Evolutionary conservation across 805 yeast species (phyloP), one percentile per base, ranked within the genome.

Genomic region (Saturnispora hagleri): DNA sequence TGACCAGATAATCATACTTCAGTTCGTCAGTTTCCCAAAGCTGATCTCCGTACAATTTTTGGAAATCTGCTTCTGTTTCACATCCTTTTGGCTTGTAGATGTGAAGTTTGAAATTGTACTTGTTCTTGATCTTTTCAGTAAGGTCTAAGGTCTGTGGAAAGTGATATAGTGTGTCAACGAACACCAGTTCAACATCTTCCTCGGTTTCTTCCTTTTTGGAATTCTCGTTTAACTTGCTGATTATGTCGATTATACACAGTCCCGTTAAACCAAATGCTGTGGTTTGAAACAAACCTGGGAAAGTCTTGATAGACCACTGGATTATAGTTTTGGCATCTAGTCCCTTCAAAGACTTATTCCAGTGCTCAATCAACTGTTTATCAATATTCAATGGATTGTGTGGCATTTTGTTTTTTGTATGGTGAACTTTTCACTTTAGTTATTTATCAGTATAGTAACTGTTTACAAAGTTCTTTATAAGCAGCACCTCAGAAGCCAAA

Each of bases 191-290:
- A 6, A 86, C 52, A 17, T 44, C 38, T n/a, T 44, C 47, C 20
- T 43, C 18, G 8, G 27, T 10, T 18, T 41, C n/a, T 12, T 18
- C 27, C 10, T 5, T 43, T 28, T 17, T 34, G 38, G 15, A 13
- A 31, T 13, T 13, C 34, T 31, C 15, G 3, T 57, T 64, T 46
- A 83, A 59, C 62, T 81, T 79, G 33, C 85, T 75, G 28, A 90
- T 67, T 77, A 90, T 86, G 65, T 90, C 97, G 43, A 87, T 73
- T 12, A 91, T 90, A 31, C 86, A 96, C 53, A 91, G 69, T 0
- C 98, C 98, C 1, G 97, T 87, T 46, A 91, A 74, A 0, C 98
- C 98, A 69, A 91, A 89, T 1, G 98, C 98, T 0, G 98, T 89
- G 2, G 96, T 89, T 68, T 91, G 98, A 62, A 66, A 90, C 38